phyloP scores from a whole-genome alignment of 2,329 filamentous ascomycete species.

The Cladosporium sphaerospermum region DNA sequence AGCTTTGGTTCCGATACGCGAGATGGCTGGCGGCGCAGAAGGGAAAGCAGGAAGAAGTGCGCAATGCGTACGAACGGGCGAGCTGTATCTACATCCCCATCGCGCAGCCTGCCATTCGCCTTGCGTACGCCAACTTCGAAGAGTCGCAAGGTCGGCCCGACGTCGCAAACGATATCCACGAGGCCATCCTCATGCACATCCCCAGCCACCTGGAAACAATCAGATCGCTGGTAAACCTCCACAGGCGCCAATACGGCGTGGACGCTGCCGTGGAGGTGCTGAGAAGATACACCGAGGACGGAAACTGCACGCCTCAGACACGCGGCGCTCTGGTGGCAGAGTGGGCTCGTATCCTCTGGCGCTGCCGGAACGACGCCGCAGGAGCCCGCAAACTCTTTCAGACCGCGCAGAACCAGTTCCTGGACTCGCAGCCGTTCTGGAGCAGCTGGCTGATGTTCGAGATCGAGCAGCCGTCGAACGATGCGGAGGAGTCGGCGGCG shows the following conservation, averaged over 20 bases:
- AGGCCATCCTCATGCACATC: slow-evolving; percentile 67
- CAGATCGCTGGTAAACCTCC: slow-evolving; percentile 77
- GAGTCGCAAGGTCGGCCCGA: slow-evolving; percentile 73
- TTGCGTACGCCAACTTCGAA: slow-evolving; percentile 93
- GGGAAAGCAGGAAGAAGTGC: slow-evolving; percentile 79
- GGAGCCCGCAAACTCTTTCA: slow-evolving; percentile 79
- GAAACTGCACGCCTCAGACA: slow-evolving; percentile 65
- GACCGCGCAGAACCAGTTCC: slow-evolving; percentile 76
- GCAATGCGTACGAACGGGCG: slow-evolving; percentile 86
- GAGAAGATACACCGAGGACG: slow-evolving; percentile 70
- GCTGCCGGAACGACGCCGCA: slow-evolving; percentile 66
- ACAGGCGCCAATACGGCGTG: slow-evolving; percentile 74
- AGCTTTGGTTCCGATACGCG: slow-evolving; percentile 97
- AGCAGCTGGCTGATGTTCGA: slow-evolving; percentile 83
- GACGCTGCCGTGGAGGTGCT: slow-evolving; percentile 80
- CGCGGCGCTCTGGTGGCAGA: slow-evolving; percentile 84
- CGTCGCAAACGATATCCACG: slow-evolving; percentile 77
- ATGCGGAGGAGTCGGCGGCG: slow-evolving; percentile 58
- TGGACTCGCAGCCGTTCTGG: slow-evolving; percentile 86
- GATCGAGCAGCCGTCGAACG: slow-evolving; percentile 68
- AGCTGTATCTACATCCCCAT: slow-evolving; percentile 81
- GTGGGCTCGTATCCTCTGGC: slow-evolving; percentile 83
- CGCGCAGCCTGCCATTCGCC: slow-evolving; percentile 71
- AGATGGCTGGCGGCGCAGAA: slow-evolving; percentile 83
- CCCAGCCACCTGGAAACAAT: slow-evolving; percentile 85